These are phyloP conservation scores for Endothia cerciana DNA, from an alignment of 2,329 filamentous ascomycete species.

Conservation along the genomic window DNA sequence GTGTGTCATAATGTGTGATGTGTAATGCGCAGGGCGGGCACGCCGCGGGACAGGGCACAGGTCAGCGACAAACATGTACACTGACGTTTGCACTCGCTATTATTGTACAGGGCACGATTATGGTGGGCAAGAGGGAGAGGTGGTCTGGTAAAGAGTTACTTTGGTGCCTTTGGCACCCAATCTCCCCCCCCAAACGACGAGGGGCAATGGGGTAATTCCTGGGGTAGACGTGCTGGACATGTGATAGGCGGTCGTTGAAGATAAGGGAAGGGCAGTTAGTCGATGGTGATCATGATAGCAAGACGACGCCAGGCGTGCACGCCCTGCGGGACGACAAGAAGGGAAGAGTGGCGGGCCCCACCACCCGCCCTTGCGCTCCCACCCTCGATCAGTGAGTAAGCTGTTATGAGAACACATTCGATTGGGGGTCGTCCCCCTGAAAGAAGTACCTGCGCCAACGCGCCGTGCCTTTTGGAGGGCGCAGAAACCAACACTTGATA, in stretches of 20 bases:
- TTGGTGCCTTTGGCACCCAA: too few relatives aligned
- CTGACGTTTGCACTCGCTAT: background rate
- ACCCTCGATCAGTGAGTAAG: background rate
- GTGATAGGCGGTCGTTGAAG: background rate
- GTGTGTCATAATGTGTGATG: background rate
- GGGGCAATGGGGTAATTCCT: too few relatives aligned
- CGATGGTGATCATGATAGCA: too few relatives aligned
- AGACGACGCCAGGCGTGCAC: background rate
- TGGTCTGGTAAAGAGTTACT: too few relatives aligned
- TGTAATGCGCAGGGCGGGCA: background rate
- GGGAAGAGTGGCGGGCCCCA: background rate
- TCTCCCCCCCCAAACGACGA: too few relatives aligned
- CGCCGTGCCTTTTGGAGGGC: conserved; percentile 1
- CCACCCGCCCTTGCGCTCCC: background rate
- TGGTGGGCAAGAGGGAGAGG: background rate
- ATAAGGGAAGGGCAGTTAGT: background rate
- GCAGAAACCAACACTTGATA: background rate
- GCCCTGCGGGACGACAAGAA: conserved; percentile 15
- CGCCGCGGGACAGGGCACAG: background rate
- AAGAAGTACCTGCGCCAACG: background rate
- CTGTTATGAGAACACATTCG: background rate
- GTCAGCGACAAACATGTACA: too few relatives aligned
- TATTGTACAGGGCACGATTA: background rate
- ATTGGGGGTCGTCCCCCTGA: background rate
- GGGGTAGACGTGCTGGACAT: background rate